phyloP scores from a whole-genome alignment of 768 basidiomycete species.

The Omphalotus guepiniiformis region DNA sequence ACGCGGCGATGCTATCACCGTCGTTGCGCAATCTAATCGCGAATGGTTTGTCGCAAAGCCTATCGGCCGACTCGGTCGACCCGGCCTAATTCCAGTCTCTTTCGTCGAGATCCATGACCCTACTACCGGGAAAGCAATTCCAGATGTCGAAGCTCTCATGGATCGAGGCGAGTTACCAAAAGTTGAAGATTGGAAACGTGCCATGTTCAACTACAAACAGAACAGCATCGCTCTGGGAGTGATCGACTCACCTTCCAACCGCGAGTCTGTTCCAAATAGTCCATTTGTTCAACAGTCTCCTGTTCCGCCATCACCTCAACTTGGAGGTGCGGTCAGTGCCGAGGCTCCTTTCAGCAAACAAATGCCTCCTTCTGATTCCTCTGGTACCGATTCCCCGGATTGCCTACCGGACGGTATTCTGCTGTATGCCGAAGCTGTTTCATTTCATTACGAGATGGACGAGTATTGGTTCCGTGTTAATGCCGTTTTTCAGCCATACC shows the following conservation, averaged over 20 bases:
- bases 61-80: conserved; percentile 90
- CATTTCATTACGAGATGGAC: conserved; percentile 95
- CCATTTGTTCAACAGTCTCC: conserved; percentile 27
- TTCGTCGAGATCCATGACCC: conserved; percentile 98
- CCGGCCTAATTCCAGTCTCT: conserved; percentile 93
- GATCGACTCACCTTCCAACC: conserved; percentile 57
- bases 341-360: conserved; percentile 27
- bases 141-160: conserved; percentile 74
- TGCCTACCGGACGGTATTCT: conserved; percentile 80
- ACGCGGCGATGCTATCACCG: conserved; percentile 89
- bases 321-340: conserved; percentile 16
- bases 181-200: conserved; percentile 99
- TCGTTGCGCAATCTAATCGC: conserved; percentile 98
- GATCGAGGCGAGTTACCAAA: conserved; percentile 85
- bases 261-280: conserved; percentile 39
- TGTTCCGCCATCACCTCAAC: conserved; percentile 17
- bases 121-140: conserved; percentile 71
- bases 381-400: conserved; percentile 38
- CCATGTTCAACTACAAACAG: conserved; percentile 93
- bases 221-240: conserved; percentile 93
- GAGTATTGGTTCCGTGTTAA: conserved; percentile 98
- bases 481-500: conserved; percentile 83
- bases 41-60: conserved; percentile 99
- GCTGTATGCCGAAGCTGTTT: conserved; percentile 83
- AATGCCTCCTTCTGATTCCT: conserved; percentile 17